These are phyloP conservation scores for Russula dissimulans DNA, from an alignment of 768 basidiomycete species.

Conservation along the genomic window DNA sequence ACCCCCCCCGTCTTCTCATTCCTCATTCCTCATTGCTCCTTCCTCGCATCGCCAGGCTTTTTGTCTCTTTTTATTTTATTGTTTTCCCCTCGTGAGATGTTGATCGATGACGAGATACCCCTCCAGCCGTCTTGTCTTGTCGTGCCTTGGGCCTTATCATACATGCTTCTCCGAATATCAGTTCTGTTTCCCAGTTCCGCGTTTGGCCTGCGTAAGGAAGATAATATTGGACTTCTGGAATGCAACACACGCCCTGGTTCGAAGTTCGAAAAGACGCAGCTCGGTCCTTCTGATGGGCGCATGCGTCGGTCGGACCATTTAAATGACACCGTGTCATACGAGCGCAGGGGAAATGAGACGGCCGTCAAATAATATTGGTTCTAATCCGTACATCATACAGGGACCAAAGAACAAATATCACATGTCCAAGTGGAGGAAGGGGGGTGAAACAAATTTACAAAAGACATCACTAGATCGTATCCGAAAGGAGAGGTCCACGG, in stretches of 20 bases:
- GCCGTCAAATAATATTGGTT: slow-evolving; percentile 2
- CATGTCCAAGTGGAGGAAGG: not conserved
- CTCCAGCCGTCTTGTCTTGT: no score
- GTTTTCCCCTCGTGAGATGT: not conserved
- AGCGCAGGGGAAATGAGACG: not conserved
- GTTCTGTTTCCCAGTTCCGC: not conserved
- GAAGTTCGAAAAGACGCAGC: not conserved
- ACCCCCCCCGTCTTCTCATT: not conserved
- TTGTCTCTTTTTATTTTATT: not conserved
- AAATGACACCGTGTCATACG: not conserved
- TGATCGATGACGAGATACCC: not conserved
- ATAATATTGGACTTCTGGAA: not conserved
- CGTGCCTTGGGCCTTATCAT: not conserved
- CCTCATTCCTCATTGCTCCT: not conserved
- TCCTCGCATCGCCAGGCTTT: not conserved
- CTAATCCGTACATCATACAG: slow-evolving; percentile 14
- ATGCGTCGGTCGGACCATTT: not conserved
- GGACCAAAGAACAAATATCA: not conserved
- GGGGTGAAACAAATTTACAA: not conserved
- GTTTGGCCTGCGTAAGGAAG: not conserved
- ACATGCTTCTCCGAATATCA: not conserved
- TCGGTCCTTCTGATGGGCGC: not conserved
- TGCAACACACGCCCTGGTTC: not conserved
- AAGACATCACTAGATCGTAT: slow-evolving; percentile 9
- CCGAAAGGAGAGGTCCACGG: not conserved